Evolutionary conservation across 2,329 filamentous ascomycete species (phyloP).

Genomic region (Colletotrichum cordylinicola): DNA sequence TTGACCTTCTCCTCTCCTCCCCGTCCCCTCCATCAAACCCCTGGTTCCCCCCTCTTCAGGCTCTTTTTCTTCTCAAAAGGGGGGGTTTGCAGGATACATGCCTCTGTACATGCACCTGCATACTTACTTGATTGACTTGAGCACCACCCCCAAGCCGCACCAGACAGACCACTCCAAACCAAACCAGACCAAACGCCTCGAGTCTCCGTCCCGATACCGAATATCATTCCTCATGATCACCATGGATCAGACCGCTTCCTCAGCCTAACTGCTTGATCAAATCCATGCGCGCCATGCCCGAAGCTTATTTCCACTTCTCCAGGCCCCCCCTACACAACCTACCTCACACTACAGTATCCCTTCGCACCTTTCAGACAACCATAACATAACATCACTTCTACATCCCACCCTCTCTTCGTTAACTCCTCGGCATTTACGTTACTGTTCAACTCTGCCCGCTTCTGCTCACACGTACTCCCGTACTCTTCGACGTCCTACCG

Average conservation of each 20-base stretch:
- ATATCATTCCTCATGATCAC: neutral
- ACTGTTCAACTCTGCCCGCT: neutral
- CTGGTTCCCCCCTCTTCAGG: neutral
- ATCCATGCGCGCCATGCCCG: conserved; percentile 13
- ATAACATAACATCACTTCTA: conserved; percentile 15
- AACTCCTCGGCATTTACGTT: conserved; percentile 14
- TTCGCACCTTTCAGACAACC: neutral
- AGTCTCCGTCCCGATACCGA: conserved; percentile 4
- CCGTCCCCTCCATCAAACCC: neutral
- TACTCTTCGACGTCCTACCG: neutral
- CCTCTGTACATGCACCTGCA: neutral
- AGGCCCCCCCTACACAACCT: neutral
- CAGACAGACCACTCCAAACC: neutral
- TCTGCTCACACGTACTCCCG: neutral
- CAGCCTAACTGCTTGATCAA: conserved; percentile 5
- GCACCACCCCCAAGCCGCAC: neutral
- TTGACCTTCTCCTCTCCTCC: neutral
- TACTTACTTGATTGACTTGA: neutral
- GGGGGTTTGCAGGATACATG: neutral
- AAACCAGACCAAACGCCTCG: conserved; percentile 8
- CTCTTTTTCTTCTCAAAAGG: neutral
- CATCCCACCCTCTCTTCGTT: neutral
- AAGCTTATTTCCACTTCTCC: conserved; percentile 18
- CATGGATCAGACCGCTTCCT: conserved; percentile 16
- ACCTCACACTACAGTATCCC: neutral